These are phyloP conservation scores for Skeletonema menzelii DNA, from an alignment of 108 stramenopile genomes.

Conservation along the genomic window DNA sequence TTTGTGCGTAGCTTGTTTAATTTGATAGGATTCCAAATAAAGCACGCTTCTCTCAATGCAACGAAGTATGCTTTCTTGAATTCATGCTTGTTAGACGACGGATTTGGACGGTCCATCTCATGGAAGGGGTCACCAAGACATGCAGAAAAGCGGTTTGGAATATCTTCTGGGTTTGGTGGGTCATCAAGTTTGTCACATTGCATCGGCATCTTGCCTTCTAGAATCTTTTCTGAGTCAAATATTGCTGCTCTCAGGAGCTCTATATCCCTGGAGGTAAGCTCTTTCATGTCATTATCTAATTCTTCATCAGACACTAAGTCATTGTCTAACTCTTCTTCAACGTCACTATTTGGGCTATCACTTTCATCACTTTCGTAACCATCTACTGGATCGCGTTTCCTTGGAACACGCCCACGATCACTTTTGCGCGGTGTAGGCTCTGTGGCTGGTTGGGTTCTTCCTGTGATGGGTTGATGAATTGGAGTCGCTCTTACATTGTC, in stretches of 20 bases:
- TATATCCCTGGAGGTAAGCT: background rate
- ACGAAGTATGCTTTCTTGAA: conserved; percentile 5
- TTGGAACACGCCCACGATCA: too few species aligned
- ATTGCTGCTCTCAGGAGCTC: background rate
- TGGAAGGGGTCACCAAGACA: conserved; percentile 31
- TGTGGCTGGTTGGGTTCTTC: too few species aligned
- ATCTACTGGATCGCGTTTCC: too few species aligned
- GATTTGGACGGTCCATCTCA: conserved; percentile 6
- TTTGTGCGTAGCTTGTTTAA: background rate
- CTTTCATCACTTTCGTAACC: background rate
- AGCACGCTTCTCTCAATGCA: background rate
- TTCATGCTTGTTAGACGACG: background rate
- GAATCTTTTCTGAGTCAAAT: background rate
- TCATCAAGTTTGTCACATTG: conserved; percentile 7
- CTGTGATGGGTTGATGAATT: too few species aligned
- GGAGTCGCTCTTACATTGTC: background rate
- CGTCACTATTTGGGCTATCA: background rate
- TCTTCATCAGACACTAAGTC: background rate
- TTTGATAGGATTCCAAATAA: background rate
- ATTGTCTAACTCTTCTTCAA: background rate
- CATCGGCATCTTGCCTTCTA: background rate
- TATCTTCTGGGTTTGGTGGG: conserved; percentile 10
- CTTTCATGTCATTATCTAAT: background rate
- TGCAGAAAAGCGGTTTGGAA: conserved; percentile 8
- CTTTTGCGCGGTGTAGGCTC: too few species aligned